Base-by-base conservation (phyloP, 352 stramenopile genomes). In the Globisporangium barbulae region DNA sequence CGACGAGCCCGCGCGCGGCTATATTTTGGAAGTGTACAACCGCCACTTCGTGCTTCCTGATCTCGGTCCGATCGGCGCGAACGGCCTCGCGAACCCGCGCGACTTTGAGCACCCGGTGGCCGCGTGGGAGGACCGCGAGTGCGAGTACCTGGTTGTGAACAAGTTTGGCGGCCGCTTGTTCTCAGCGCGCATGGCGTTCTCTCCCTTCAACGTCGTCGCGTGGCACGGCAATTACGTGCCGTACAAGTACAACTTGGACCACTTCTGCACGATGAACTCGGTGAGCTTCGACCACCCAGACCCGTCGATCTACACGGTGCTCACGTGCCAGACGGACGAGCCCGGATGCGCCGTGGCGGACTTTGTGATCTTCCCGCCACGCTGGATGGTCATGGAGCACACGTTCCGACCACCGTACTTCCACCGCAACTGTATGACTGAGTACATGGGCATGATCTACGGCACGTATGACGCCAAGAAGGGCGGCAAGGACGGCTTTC, bases 371-470 rank as follows among this genome's bases (percentile, higher is more conserved):
- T 99, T 99, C 69, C 96, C 96, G 22, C 96, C 94, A 12, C 86
- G 96, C 22, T 98, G 96, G 83, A 98, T 99, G 94, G 94, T 52
- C 44, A 67, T 47, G 71, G 88, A 97, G 53, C 81, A 98, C 71
- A 98, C 96, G 28, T 96, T 94, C 71, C 89, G 94, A 8, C 94
- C 93, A 41, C 91, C 92, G 1, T 98, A 95, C 75, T 98, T 98
- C 72, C 97, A 99, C 73, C 88, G 96, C 54, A 99, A 99, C 80
- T 95, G 83, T 64, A 99, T 99, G 96, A 94, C 84, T 22, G 96
- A 99, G 81, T 99, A 97, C 73, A 99, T 99, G 97, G 97, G 97
- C 52, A 97, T 99, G 80, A 93, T 99, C 64, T 94, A 94, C 65
- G 97, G 96, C 49, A 83, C 82, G 53, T 99, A 99, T 70, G 97